Base-by-base conservation (phyloP, 2,329 filamentous ascomycete genomes). In the Blastomyces percursus region DNA sequence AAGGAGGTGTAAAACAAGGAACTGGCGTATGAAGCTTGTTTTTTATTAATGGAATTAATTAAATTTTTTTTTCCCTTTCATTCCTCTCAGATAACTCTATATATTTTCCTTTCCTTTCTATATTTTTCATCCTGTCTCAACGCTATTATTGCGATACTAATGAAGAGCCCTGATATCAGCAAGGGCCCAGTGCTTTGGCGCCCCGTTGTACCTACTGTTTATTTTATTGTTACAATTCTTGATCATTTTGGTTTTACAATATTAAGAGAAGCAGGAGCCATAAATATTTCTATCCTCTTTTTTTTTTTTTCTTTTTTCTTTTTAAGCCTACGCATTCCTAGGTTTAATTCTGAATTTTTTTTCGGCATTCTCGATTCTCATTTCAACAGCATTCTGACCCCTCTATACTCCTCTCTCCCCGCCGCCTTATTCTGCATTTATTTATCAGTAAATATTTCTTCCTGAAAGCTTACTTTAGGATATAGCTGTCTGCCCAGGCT, bases 1-100 rank as follows among this genome's bases (percentile, higher is more conserved):
- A 75, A 74, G 65, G 77, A 79, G 68, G 73, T 79, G 63, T 77
- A 74, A 66, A 21, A 4, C 24, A 38, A 16, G 21, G 19, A 14
- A 27, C 7, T 11, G 21, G n/a, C 24, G 21, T 61, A 24, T 30
- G 44, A 19, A 40, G 7, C 40, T 19, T 42, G 12, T 14, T 42
- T 1, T 44, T 44, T 44, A 19, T 44, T 38, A 38, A 8, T 38
- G 35, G 35, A 44, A n/a, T 44, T 44, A 19, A 44, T 32, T 32
- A 32, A n/a, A n/a, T 14, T 3, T 42, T 14, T 44, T 19, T n/a
- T n/a, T 11, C 42, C n/a, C 42, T 44, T n/a, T 44, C 14, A 16
- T 14, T 44, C 16, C n/a, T 44, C 16, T 8, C 5, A 44, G 19
- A 44, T 16, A 44, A 44, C 12, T 44, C 42, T 19, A 44, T 44